Conservation (phyloP, 148 eudicot species). For the Vaccinium vitisidaea region DNA sequence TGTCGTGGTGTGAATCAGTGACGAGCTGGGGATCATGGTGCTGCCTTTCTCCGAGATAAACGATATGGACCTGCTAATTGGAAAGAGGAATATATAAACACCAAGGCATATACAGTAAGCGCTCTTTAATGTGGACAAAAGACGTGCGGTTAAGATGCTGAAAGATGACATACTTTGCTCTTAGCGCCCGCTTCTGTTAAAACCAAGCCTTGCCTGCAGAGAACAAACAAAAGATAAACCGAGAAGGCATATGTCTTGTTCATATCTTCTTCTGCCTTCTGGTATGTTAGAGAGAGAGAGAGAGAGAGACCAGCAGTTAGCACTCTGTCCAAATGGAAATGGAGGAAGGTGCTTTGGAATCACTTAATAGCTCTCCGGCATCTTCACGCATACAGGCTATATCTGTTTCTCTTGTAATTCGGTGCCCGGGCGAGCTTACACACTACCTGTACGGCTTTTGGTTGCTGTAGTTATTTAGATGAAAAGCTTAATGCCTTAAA, state of each 20-base stretch:
- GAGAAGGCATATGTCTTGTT: not conserved
- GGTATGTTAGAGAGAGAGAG: not conserved
- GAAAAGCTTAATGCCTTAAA: not conserved
- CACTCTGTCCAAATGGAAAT: not conserved
- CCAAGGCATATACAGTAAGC: not conserved
- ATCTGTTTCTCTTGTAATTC: not conserved
- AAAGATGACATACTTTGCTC: not conserved
- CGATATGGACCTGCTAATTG: constrained; percentile 23
- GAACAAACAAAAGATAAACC: not conserved
- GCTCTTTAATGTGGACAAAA: not conserved
- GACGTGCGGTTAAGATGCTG: not conserved
- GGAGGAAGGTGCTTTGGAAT: constrained; percentile 7
- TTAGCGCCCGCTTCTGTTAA: not conserved
- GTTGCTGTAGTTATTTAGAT: not conserved
- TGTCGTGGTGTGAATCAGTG: constrained; percentile 25
- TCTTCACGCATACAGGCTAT: not conserved
- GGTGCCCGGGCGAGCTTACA: not conserved
- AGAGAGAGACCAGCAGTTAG: not conserved
- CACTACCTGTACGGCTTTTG: not conserved
- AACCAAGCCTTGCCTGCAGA: not conserved
- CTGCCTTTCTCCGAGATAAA: constrained; percentile 26
- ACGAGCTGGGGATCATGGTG: constrained; percentile 22
- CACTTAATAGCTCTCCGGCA: not conserved
- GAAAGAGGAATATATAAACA: not conserved
- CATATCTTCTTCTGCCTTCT: not conserved